Base-by-base conservation (phyloP, 306 rosid species). In the Gastrolobium villosum region DNA sequence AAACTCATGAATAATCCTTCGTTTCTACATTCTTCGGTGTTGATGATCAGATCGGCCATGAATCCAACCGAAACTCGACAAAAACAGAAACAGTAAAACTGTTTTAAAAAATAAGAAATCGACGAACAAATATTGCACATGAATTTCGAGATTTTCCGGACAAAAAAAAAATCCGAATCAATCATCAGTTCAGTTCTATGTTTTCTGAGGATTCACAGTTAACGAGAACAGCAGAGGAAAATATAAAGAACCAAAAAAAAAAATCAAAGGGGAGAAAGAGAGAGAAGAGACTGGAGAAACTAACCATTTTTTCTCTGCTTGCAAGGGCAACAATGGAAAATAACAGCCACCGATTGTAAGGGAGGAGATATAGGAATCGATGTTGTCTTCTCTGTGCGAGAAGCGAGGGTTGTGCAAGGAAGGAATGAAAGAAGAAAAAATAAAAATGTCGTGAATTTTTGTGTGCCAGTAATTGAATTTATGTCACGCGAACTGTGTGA, bases 11-110 rank as follows among this genome's bases (percentile, higher is more conserved):
- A 45, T 8, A 46, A 54, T 61, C 57, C 26, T 54, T 32, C 68
- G 53, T 26, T 55, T 69, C 63, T 20, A 39, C 66, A 5, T 5
- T 10, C 20, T 46, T 49, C 62, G 49, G 28, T 52, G 72, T 36
- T 5, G 46, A 62, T 63, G 20, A 73, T 70, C 79, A 82, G 82
- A 85, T 85, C 84, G 44, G 82, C 5, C 31, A 1, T 2, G 30
- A 74, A 74, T 67, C 61, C 26, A 83, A 44, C 79, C 50, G 54
- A 53, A 66, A 65, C 56, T 45, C 36, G 2, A 57, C 41, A 31
- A 39, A 64, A 59, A 32, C 10, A 65, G 5, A 59, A 78, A 40
- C 62, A 14, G 43, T 13, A 77, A 76, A 77, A 52, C 52, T 3
- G 6, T 11, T 67, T 2, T 45, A 6, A 37, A 7, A 39, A 10